Conservation (phyloP, 2,329 filamentous ascomycete genomes). For the Cucurbitaria berberidis region DNA sequence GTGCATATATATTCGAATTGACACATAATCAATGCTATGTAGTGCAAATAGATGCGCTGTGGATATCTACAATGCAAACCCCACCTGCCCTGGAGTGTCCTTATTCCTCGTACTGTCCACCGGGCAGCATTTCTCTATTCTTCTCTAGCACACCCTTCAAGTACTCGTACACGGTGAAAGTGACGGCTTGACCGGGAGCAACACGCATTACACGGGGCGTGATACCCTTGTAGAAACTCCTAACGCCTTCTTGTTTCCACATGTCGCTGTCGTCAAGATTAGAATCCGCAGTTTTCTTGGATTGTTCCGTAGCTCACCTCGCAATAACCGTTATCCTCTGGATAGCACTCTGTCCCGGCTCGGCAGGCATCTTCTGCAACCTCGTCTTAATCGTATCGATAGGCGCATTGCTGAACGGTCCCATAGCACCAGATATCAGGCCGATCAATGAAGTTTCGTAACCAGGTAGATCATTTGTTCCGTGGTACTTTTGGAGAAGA, state of each 20-base stretch:
- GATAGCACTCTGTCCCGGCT: conserved; percentile 80
- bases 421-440: conserved; percentile 90
- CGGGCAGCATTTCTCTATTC: conserved; percentile 54
- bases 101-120: conserved; percentile 58
- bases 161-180: conserved; percentile 66
- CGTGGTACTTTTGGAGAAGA: conserved; percentile 73
- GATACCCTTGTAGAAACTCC: conserved; percentile 99
- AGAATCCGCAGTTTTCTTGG: background rate
- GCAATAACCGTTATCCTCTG: conserved; percentile 80
- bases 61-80: conserved; percentile 19
- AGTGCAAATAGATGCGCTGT: background rate
- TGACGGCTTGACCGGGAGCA: conserved; percentile 88
- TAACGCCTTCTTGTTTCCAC: conserved; percentile 84
- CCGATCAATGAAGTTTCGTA: conserved; percentile 94
- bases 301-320: conserved; percentile 41
- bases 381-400: conserved; percentile 99
- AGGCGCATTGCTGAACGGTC: conserved; percentile 92
- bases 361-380: conserved; percentile 85
- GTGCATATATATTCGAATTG: conserved; percentile 1
- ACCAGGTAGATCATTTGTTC: conserved; percentile 74
- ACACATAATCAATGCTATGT: background rate
- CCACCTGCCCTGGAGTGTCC: background rate
- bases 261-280: conserved; percentile 47
- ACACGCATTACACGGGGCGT: conserved; percentile 97
- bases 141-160: conserved; percentile 58